phyloP scores from a whole-genome alignment of 202 grass and related monocot species.

The Brachypodium distachyon region DNA sequence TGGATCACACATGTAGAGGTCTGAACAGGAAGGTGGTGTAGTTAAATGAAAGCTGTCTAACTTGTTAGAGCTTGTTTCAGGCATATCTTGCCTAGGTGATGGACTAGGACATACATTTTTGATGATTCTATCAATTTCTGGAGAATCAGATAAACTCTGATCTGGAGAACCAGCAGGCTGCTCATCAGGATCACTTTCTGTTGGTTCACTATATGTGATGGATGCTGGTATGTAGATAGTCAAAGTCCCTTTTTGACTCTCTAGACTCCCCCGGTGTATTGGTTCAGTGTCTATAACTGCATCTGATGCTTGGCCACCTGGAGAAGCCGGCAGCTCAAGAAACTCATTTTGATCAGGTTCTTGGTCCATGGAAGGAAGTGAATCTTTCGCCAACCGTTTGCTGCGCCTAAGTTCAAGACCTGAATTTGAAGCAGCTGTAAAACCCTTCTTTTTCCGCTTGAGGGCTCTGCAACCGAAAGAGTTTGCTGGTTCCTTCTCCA shows the following conservation, averaged over 20 bases:
- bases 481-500: not conserved
- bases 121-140: slow-evolving; percentile 11
- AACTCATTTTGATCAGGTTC: slow-evolving; percentile 1
- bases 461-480: not conserved
- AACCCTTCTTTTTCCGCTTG: slow-evolving; percentile 18
- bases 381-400: slow-evolving; percentile 36
- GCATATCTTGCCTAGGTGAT: not conserved
- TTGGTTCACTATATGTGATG: not conserved
- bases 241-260: not conserved
- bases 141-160: not conserved
- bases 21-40: not conserved
- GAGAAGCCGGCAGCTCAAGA: not conserved
- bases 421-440: slow-evolving; percentile 17
- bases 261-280: not conserved
- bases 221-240: not conserved
- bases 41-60: not conserved
- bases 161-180: slow-evolving; percentile 8
- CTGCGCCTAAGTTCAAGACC: slow-evolving; percentile 43
- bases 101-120: slow-evolving; percentile 2
- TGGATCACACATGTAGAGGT: slow-evolving; percentile 18
- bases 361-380: slow-evolving; percentile 8
- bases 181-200: slow-evolving; percentile 25
- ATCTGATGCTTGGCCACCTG: not conserved
- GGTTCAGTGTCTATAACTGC: not conserved
- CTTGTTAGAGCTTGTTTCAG: slow-evolving; percentile 7